phyloP scores from a whole-genome alignment of 108 stramenopile species.

The Fragilariopsis cylindrus region DNA sequence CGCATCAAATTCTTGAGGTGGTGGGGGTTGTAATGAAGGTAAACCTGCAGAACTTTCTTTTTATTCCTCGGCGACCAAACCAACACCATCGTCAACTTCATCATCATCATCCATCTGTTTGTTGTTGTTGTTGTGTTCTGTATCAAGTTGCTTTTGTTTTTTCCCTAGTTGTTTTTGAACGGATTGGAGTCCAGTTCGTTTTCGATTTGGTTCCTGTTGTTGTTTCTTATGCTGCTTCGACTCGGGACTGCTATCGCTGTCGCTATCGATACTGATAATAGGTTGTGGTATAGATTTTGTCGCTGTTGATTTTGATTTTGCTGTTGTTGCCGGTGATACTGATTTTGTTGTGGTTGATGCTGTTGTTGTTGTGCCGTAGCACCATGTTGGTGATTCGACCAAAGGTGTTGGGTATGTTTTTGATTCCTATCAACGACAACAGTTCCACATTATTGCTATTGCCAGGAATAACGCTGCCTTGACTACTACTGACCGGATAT shows the following conservation, averaged over 20 bases:
- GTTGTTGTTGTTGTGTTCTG: no score
- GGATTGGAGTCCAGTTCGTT: neutral
- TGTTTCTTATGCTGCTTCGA: neutral
- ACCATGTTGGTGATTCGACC: neutral
- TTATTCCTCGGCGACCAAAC: neutral
- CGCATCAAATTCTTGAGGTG: slow-evolving; percentile 17
- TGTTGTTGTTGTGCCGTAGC: neutral
- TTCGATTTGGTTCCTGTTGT: neutral
- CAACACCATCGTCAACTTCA: neutral
- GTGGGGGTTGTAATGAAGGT: neutral
- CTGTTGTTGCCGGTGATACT: neutral
- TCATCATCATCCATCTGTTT: no score
- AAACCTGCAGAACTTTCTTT: neutral
- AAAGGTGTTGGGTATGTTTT: neutral
- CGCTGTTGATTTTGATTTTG: neutral
- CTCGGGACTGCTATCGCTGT: neutral
- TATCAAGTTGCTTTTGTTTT: no score
- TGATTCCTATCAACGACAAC: neutral
- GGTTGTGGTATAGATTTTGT: neutral
- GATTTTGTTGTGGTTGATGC: neutral
- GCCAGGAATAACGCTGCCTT: no score
- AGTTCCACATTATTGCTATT: neutral
- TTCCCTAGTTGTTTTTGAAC: no score
- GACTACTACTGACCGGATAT: neutral
- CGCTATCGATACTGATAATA: neutral